Evolutionary conservation across 2,329 filamentous ascomycete genomes (phyloP).

Genomic region (Paramyrothecium roridum): DNA sequence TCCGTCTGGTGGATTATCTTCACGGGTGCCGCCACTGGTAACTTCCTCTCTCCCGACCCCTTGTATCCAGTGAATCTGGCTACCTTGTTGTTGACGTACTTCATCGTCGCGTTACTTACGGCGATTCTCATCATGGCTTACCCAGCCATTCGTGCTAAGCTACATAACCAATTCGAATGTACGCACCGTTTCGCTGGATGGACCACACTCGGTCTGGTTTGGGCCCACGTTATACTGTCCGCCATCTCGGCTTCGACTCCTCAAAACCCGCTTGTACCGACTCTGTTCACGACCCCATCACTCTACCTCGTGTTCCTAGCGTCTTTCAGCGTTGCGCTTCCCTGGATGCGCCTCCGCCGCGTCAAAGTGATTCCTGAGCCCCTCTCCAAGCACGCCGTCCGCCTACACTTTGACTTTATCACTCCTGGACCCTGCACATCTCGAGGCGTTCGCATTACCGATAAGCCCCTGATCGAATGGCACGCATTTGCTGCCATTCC

Average conservation of each 20-base stretch:
- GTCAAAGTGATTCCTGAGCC: conserved; percentile 58
- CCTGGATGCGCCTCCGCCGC: conserved; percentile 66
- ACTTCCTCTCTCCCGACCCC: background rate
- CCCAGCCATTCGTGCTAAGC: conserved; percentile 19
- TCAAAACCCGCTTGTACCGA: conserved; percentile 17
- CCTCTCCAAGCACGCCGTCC: conserved; percentile 67
- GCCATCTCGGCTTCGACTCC: conserved; percentile 52
- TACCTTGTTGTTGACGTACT: background rate
- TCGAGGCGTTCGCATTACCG: conserved; percentile 47
- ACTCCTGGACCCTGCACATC: conserved; percentile 38
- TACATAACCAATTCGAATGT: conserved; percentile 64
- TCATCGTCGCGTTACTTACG: conserved; percentile 20
- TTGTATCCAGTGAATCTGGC: background rate
- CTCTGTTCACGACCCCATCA: background rate
- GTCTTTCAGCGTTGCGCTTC: conserved; percentile 43
- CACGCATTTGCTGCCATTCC: conserved; percentile 70
- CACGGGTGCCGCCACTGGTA: background rate
- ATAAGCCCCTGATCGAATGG: conserved; percentile 60
- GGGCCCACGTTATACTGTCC: conserved; percentile 56
- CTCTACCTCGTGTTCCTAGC: background rate
- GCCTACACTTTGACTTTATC: conserved; percentile 61
- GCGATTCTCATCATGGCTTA: conserved; percentile 22
- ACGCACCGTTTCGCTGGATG: conserved; percentile 67
- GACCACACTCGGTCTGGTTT: conserved; percentile 58
- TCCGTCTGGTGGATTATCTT: conserved; percentile 35